Evolutionary conservation across 2,329 filamentous ascomycete genomes (phyloP).

Genomic region (Talaromyces amestolkiae): DNA sequence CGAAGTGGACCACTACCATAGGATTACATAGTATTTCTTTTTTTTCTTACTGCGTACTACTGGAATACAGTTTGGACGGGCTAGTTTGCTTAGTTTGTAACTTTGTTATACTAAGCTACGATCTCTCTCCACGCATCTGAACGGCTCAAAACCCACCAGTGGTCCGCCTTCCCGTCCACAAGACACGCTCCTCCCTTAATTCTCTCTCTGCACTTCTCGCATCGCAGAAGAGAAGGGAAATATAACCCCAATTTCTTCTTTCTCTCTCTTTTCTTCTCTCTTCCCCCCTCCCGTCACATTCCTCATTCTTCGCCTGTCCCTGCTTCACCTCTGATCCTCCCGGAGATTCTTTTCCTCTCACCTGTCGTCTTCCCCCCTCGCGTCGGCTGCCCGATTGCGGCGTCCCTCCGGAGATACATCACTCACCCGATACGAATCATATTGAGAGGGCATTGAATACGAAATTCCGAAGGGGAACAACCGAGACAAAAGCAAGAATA

Average conservation of each 20-base stretch:
- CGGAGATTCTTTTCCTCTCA: conserved; percentile 1
- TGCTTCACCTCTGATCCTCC: not conserved
- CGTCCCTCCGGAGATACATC: conserved; percentile 6
- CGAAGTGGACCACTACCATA: not conserved
- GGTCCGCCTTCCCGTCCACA: conserved; percentile 13
- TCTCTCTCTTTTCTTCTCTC: not conserved
- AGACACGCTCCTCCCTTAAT: conserved; percentile 3
- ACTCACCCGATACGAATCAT: not conserved
- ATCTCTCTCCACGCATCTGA: conserved; percentile 19
- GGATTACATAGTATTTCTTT: not conserved
- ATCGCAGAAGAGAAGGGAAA: not conserved
- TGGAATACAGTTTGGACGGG: conserved; percentile 5
- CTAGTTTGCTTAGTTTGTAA: not conserved
- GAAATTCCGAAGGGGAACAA: not conserved
- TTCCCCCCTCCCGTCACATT: conserved; percentile 12
- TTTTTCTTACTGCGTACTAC: not conserved
- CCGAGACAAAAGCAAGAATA: not conserved
- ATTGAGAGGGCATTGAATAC: not conserved
- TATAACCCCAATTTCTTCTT: not conserved
- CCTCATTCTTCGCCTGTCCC: conserved; percentile 12
- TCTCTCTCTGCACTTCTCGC: not conserved
- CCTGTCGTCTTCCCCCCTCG: conserved; percentile 2
- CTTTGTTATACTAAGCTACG: conserved; percentile 13
- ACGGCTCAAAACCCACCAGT: conserved; percentile 17
- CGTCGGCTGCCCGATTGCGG: conserved; percentile 4